Evolutionary conservation across 768 basidiomycete species (phyloP).

Genomic region (Termitomyces eurrhizus): DNA sequence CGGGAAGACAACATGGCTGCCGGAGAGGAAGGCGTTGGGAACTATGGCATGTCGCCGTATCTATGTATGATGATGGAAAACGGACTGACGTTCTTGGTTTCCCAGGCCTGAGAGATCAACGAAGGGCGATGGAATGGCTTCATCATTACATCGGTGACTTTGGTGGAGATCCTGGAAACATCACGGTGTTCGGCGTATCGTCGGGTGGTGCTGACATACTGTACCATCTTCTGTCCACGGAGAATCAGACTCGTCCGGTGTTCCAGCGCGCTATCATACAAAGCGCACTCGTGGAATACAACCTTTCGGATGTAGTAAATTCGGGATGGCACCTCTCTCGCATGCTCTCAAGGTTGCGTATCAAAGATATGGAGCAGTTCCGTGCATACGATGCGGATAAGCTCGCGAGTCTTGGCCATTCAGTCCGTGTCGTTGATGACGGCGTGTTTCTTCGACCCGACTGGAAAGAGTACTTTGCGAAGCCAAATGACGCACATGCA

Average conservation of each 20-base stretch:
- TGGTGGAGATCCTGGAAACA: constrained; percentile 62
- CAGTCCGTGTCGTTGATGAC: constrained; percentile 61
- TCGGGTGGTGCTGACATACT: constrained; percentile 58
- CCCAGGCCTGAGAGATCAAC: constrained; percentile 63
- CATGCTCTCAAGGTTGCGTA: constrained; percentile 51
- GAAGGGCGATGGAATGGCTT: constrained; percentile 61
- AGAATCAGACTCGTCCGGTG: constrained; percentile 55
- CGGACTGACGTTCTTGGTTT: constrained; percentile 6
- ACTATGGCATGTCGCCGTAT: constrained; percentile 53
- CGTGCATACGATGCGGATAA: constrained; percentile 54
- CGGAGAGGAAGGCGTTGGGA: constrained; percentile 71
- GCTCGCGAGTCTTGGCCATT: constrained; percentile 49
- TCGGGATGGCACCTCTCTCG: constrained; percentile 69
- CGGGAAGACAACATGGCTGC: constrained; percentile 61
- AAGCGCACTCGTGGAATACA: constrained; percentile 61
- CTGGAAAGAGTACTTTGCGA: constrained; percentile 48
- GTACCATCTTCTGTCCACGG: constrained; percentile 58
- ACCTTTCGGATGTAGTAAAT: constrained; percentile 51
- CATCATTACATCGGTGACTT: constrained; percentile 56
- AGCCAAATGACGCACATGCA: constrained; percentile 25
- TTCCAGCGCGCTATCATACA: constrained; percentile 78
- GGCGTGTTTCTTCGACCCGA: constrained; percentile 61
- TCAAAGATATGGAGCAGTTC: constrained; percentile 57
- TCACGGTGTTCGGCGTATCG: constrained; percentile 48
- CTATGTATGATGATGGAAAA: neutral